Evolutionary conservation across 2,329 filamentous ascomycete genomes (phyloP), one percentile per base, ranked within the genome.

Genomic region (Thermoascus crustaceus): DNA sequence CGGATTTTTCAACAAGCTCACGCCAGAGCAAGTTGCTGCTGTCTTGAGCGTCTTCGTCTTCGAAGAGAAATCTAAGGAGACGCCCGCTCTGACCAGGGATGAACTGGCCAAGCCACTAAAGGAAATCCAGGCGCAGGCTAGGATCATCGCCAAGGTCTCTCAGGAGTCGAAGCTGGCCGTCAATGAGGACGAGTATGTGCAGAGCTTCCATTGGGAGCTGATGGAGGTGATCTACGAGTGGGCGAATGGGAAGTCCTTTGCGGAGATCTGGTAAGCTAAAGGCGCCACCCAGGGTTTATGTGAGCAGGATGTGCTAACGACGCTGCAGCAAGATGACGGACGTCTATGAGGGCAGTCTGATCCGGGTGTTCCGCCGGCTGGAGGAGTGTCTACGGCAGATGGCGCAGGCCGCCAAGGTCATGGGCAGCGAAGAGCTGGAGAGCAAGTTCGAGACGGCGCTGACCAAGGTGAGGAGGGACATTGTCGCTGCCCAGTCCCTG

Each of bases 161-260:
- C 80, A 86, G 57, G 91, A 98, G 64, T 91, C 85, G 61, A 98
- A 98, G 67, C 70, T 98, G 27, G 75, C 85, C 7, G 65, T 95
- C n/a, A 91, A 94, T 48, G 89, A 96, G 61, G 87, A 96, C 34
- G 88, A 94, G 53, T 98, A 95, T 53, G 76, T 91, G 14, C 72
- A 84, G 49, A 81, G 79, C 33, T 82, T 98, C 67, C 94, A 95
- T 68, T 88, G 80, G 71, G 82, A 96, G 67, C 71, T 98, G 33
- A 96, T 98, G 89, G 89, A 95, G 55, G 91, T 94, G 22, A 88
- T 98, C 3, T 84, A 80, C 53, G 75, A 83, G 4, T 98, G 91
- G 91, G 82, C 86, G 4, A 82, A 91, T 47, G 91, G 89, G 32
- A 83, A 82, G 48, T 79, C 84, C 0, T 98, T 98, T 67, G 78